These are phyloP conservation scores for Tympanopsis confertula DNA, from an alignment of 2,329 filamentous ascomycete genomes.

Conservation along the genomic window DNA sequence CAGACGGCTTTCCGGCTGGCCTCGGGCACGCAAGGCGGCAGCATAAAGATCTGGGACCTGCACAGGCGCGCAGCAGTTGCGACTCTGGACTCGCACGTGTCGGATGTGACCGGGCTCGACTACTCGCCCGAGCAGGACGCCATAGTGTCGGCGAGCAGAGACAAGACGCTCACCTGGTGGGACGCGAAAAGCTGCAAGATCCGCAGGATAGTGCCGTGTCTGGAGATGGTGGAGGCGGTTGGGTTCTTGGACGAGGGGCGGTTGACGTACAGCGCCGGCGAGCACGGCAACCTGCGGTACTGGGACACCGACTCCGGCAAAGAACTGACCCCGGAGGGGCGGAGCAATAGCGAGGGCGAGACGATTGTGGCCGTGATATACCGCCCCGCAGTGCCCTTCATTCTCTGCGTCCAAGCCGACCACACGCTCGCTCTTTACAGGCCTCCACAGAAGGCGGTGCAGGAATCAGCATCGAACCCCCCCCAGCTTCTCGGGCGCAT, in stretches of 20 bases:
- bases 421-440: constrained; percentile 72
- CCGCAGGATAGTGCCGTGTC: constrained; percentile 66
- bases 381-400: constrained; percentile 50
- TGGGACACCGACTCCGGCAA: constrained; percentile 70
- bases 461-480: constrained; percentile 19
- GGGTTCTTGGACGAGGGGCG: constrained; percentile 65
- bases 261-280: constrained; percentile 73
- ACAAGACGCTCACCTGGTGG: constrained; percentile 92
- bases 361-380: constrained; percentile 64
- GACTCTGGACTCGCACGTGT: constrained; percentile 81
- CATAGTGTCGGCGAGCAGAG: constrained; percentile 74
- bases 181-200: constrained; percentile 76
- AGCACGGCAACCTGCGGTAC: constrained; percentile 69
- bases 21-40: constrained; percentile 88
- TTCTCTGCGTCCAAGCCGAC: constrained; percentile 77
- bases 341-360: constrained; percentile 44
- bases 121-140: constrained; percentile 66
- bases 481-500: constrained; percentile 60
- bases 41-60: constrained; percentile 82
- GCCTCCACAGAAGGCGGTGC: constrained; percentile 22
- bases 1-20: constrained; percentile 65
- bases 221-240: constrained; percentile 75
- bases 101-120: constrained; percentile 78
- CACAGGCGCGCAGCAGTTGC: constrained; percentile 70
- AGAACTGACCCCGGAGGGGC: constrained; percentile 69